phyloP scores from a whole-genome alignment of 139 green algal species.

The Tetraselmis chui region DNA sequence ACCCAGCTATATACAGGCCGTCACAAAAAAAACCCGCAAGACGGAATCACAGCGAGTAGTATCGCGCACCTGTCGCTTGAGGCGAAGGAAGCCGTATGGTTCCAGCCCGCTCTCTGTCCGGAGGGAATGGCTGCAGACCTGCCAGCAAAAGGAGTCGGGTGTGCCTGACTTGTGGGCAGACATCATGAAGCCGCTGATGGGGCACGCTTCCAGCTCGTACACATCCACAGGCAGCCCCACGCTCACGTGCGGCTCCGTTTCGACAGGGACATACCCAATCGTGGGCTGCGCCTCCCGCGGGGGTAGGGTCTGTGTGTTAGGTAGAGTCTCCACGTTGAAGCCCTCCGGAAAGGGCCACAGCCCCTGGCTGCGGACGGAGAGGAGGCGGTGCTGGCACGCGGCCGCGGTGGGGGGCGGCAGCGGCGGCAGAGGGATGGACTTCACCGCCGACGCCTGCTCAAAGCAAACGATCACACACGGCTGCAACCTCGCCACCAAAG shows the following conservation, averaged over 20 bases:
- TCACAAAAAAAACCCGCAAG: too few relatives aligned
- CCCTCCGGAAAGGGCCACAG: conserved; percentile 21
- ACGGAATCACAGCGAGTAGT: neutral
- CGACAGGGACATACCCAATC: conserved; percentile 3
- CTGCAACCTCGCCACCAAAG: conserved; percentile 9
- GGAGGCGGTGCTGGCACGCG: conserved; percentile 9
- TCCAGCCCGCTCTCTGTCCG: neutral
- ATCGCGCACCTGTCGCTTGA: neutral
- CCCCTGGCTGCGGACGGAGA: neutral
- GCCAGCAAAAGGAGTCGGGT: conserved; percentile 1
- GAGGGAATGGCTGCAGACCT: neutral
- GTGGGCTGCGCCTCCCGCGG: conserved; percentile 13
- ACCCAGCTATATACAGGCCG: too few relatives aligned
- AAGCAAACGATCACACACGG: conserved; percentile 13
- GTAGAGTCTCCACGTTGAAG: conserved; percentile 3
- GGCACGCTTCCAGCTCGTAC: conserved; percentile 15
- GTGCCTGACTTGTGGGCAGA: conserved; percentile 14
- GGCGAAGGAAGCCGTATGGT: neutral
- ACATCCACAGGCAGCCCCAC: conserved; percentile 13
- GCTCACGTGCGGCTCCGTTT: conserved; percentile 13
- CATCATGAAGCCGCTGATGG: conserved; percentile 21
- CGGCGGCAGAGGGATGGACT: neutral
- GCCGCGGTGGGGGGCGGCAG: neutral
- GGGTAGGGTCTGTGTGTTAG: conserved; percentile 1
- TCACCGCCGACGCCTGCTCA: conserved; percentile 3